These are phyloP conservation scores for Crepidotus variabilis DNA, from an alignment of 768 basidiomycete species.

Conservation along the genomic window DNA sequence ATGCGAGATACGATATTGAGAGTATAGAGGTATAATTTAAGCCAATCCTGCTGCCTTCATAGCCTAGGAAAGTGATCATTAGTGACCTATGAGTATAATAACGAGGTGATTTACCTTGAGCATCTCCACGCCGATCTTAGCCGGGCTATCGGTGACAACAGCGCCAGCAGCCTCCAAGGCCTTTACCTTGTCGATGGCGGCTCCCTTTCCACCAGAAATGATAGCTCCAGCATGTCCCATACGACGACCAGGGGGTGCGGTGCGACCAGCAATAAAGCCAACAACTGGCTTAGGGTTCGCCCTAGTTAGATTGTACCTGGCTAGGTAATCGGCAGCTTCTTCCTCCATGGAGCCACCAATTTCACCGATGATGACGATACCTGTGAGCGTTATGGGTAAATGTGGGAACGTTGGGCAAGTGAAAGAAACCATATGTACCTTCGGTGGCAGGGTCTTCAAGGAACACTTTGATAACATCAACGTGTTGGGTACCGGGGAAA, in stretches of 20 bases:
- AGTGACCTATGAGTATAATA: not conserved
- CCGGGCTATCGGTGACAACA: slow-evolving; percentile 92
- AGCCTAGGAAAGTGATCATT: slow-evolving; percentile 41
- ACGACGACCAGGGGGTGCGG: slow-evolving; percentile 94
- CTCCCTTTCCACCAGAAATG: slow-evolving; percentile 97
- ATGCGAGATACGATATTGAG: not conserved
- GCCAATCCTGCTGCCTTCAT: slow-evolving; percentile 76
- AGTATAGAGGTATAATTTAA: slow-evolving; percentile 17
- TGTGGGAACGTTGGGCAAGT: not conserved
- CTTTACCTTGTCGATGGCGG: slow-evolving; percentile 90
- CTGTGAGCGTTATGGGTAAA: slow-evolving; percentile 31
- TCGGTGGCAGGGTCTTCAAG: slow-evolving; percentile 92
- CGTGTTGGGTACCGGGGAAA: slow-evolving; percentile 92
- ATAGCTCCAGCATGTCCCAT: slow-evolving; percentile 99
- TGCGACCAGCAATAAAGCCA: slow-evolving; percentile 96
- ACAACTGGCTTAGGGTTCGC: slow-evolving; percentile 91
- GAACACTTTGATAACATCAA: slow-evolving; percentile 96
- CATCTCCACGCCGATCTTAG: slow-evolving; percentile 89
- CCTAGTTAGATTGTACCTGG: slow-evolving; percentile 88
- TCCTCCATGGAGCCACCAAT: slow-evolving; percentile 99
- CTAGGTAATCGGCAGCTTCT: slow-evolving; percentile 95
- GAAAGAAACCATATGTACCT: slow-evolving; percentile 49
- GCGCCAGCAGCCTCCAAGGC: slow-evolving; percentile 90
- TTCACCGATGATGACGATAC: slow-evolving; percentile 97
- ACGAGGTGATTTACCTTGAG: slow-evolving; percentile 59